Evolutionary conservation across 176 grass and related monocot genomes (phyloP), one percentile per base, ranked within the genome.

Genomic region (Elaeis guineensis): DNA sequence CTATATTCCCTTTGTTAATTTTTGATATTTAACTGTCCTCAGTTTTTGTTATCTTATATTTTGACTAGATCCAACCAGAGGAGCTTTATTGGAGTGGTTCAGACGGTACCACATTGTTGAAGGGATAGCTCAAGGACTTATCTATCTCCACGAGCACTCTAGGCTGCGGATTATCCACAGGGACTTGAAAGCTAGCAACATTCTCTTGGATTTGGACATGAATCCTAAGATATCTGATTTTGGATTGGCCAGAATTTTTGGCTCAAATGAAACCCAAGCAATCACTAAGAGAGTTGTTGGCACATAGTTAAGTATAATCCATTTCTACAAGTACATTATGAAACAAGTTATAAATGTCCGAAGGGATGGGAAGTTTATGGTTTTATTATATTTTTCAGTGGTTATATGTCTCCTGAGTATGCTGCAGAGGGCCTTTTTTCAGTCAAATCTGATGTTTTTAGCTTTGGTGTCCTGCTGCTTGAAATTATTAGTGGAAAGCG

Each of bases 161-260:
- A 64, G 64, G 4, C 4, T 80, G 18, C 64, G 64, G 0, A 19
- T 79, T 1, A 26, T 79, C 19, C 75, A 78, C 3, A 52, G 75
- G 50, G 60, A 71, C 6, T 26, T 79, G 15, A 79, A 79, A 53
- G 69, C 77, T 0, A 73, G 77, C 30, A 79, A 73, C 21, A 73
- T 79, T 50, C 69, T 79, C 18, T 67, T 79, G 17, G 77, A 79
- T 11, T 12, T 24, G 0, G 69, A 73, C 0, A 67, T 79, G 77
- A 73, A 62, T 17, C 71, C 78, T 0, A 80, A 75, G 62, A 75
- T 80, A 57, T 74, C 71, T 3, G 78, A 80, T 64, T 80, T 72
- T 73, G 77, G 77, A 3, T 5, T 79, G 17, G 69, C 77, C 22
- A 67, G 39, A 73, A 79, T 51, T 22, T 79, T 61, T 65, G 51